Conservation (phyloP, 495 filamentous ascomycete species). For the Delitschia confertaspora region DNA sequence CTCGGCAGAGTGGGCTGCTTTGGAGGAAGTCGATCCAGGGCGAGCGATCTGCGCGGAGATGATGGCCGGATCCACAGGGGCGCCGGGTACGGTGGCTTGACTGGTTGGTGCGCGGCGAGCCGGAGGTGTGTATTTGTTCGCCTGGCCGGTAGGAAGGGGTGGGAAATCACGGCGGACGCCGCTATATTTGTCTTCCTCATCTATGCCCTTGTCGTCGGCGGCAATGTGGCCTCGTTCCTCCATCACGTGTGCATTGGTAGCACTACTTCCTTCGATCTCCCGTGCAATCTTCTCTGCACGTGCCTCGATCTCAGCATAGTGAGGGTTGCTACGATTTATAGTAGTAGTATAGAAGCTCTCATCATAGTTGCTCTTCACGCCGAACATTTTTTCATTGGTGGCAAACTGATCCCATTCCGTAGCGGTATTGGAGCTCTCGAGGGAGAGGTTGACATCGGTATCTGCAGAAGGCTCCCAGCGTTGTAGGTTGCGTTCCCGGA, state of each 20-base stretch:
- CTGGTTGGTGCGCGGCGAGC: constrained; percentile 69
- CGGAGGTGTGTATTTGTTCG: constrained; percentile 84
- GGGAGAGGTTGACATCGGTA: constrained; percentile 52
- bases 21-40: constrained; percentile 35
- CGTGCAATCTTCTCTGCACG: constrained; percentile 75
- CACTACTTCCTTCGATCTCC: constrained; percentile 69
- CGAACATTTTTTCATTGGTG: constrained; percentile 78
- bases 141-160: constrained; percentile 51
- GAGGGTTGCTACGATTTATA: constrained; percentile 72
- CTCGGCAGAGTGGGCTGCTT: constrained; percentile 12
- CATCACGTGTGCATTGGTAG: constrained; percentile 68
- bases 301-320: constrained; percentile 66
- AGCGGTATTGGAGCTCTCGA: constrained; percentile 47
- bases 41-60: constrained; percentile 63
- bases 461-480: constrained; percentile 71
- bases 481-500: constrained; percentile 69
- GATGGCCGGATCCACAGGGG: constrained; percentile 71
- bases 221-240: constrained; percentile 75
- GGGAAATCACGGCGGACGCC: constrained; percentile 76
- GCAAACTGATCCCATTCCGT: constrained; percentile 86
- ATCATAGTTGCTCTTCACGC: constrained; percentile 77
- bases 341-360: constrained; percentile 90
- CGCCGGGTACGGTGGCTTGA: constrained; percentile 60
- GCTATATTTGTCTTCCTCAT: constrained; percentile 94
- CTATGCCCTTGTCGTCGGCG: constrained; percentile 54